Conservation (phyloP, 2,329 filamentous ascomycete genomes). For the Fusarium sp. region DNA sequence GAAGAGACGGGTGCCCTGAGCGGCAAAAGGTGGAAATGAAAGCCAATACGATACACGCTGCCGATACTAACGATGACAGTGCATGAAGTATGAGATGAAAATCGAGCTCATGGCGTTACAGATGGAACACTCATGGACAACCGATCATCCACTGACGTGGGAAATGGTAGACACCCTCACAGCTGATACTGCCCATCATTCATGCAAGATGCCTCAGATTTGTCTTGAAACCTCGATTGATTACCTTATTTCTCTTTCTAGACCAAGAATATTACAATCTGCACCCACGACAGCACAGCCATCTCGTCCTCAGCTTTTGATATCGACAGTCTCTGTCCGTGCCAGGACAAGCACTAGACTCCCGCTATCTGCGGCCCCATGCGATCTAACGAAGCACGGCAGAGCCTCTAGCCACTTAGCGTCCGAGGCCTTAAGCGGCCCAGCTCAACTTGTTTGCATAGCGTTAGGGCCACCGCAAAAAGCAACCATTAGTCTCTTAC, state of each 20-base stretch:
- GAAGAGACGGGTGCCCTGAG: neutral
- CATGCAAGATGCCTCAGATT: constrained; percentile 5
- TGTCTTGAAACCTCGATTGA: neutral
- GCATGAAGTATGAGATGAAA: neutral
- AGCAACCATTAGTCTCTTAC: constrained; percentile 27
- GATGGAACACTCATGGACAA: neutral
- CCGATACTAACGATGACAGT: neutral
- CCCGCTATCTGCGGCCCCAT: constrained; percentile 21
- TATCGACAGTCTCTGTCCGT: neutral
- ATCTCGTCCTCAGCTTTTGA: neutral
- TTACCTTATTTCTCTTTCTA: neutral
- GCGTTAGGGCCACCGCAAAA: constrained; percentile 42
- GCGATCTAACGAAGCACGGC: constrained; percentile 2
- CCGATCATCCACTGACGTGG: neutral
- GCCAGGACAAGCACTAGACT: neutral
- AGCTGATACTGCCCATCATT: constrained; percentile 2
- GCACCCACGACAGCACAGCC: neutral
- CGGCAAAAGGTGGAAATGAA: neutral
- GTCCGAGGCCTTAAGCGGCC: constrained; percentile 10
- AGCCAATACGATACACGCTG: neutral
- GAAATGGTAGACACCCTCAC: constrained; percentile 11
- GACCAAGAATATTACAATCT: neutral
- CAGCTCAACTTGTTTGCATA: constrained; percentile 35
- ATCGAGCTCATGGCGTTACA: constrained; percentile 5
- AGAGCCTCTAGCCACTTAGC: constrained; percentile 28